Conservation (phyloP, 2,329 filamentous ascomycete species). For the Aspergillus sp. region DNA sequence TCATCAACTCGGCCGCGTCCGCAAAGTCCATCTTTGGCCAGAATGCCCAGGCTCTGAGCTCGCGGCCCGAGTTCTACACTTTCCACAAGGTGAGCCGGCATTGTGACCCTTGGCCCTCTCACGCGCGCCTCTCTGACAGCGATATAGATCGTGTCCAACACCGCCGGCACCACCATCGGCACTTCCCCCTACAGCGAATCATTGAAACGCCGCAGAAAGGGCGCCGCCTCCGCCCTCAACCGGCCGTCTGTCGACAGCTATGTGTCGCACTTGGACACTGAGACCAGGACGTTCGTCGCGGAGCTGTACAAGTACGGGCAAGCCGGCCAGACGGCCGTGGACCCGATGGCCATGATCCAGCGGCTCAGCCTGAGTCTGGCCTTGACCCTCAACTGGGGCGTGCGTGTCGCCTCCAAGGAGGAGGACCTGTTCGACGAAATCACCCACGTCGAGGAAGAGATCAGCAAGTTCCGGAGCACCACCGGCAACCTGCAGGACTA, state of each 20-base stretch:
- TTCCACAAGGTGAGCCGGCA: conserved; percentile 44
- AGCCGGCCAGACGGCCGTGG: conserved; percentile 45
- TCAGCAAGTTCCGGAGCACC: conserved; percentile 65
- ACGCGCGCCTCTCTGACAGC: not conserved
- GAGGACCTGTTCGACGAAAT: conserved; percentile 62
- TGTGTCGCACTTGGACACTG: conserved; percentile 52
- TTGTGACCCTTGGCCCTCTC: not conserved
- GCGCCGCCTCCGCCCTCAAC: conserved; percentile 56
- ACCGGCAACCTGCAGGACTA: conserved; percentile 76
- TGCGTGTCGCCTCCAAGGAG: conserved; percentile 49
- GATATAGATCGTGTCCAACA: conserved; percentile 51
- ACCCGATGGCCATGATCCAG: conserved; percentile 61
- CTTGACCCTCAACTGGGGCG: conserved; percentile 58
- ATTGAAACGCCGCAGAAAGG: conserved; percentile 55
- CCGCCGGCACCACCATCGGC: conserved; percentile 58
- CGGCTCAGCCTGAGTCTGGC: conserved; percentile 53
- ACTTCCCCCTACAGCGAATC: conserved; percentile 59
- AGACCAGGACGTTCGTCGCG: conserved; percentile 53
- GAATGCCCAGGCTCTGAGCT: conserved; percentile 46
- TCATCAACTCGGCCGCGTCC: conserved; percentile 46
- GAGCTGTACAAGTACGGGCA: conserved; percentile 52
- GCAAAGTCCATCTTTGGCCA: conserved; percentile 45
- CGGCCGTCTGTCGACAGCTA: conserved; percentile 56
- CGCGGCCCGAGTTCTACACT: conserved; percentile 49
- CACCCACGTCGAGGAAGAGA: conserved; percentile 60